Evolutionary conservation across 805 yeast species (phyloP), one percentile per base, ranked within the genome.

Genomic region (Kodamaea laetipori): DNA sequence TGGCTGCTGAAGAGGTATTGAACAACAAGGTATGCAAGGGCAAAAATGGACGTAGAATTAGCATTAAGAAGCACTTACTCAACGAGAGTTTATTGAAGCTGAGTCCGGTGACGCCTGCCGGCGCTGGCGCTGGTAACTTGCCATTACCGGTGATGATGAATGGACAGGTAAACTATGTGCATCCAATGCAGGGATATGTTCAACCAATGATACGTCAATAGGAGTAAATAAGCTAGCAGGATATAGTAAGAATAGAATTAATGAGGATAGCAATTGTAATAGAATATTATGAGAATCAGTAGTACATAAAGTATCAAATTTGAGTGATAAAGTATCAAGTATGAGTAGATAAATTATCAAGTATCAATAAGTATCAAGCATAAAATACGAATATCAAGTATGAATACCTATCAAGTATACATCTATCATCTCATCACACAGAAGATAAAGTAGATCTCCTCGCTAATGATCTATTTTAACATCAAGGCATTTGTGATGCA

Each of bases 1-100:
- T 56, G 31, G 64, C 64, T 6, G 64, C 64, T 2, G 61, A 51
- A 23, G 63, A 70, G 50, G 73, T 70, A 6, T 66, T 70, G 47
- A 66, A 68, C 51, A 66, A 65, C 45, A 68, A 65, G 55, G 76
- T 70, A 10, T 63, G 65, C 49, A 70, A 69, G 51, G 74, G 74
- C 11, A 70, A 69, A 52, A 70, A 70, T 48, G 76, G 76, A 6
- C 50, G 74, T 37, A 55, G 76, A 40, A 65, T 69, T 17, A 56
- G 63, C 18, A 58, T 69, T 33, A 65, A 66, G 50, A 63, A 65
- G 46, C 60, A 57, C 37, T 35, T 50, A 31, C 43, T 50, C 31
- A 47, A 46, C 36, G 51, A 50, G 42, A 46, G 50, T 18, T 39
- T 40, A 33, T 25, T 49, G 38, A 41, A 41, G 28, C 38, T 27